Evolutionary conservation across 345 rosid genomes (phyloP).

Genomic region (Balakata baccata): DNA sequence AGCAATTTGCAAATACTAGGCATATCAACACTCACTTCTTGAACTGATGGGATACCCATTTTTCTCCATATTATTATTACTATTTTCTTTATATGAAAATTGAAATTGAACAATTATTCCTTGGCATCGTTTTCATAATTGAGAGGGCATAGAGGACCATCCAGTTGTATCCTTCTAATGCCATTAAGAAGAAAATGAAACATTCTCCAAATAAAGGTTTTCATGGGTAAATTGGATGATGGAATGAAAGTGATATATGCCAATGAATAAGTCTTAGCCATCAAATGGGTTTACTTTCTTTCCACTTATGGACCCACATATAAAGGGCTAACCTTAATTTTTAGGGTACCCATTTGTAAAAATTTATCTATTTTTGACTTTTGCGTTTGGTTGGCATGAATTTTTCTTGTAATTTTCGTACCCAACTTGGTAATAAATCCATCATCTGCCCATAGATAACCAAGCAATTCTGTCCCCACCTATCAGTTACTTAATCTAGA

Average conservation of each 20-base stretch:
- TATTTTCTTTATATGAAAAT: background rate
- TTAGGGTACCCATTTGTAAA: background rate
- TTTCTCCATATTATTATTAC: background rate
- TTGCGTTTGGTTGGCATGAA: too few relatives aligned
- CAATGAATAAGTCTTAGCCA: background rate
- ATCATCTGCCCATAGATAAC: conserved; percentile 16
- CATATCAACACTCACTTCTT: conserved; percentile 15
- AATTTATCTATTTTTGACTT: too few relatives aligned
- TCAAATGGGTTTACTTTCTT: background rate
- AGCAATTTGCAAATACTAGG: conserved; percentile 24
- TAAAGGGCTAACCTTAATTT: conserved; percentile 1
- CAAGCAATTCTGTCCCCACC: conserved; percentile 19
- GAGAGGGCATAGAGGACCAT: conserved; percentile 40
- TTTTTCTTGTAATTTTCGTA: too few relatives aligned
- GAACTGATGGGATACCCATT: background rate
- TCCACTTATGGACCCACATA: conserved; percentile 7
- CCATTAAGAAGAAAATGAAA: conserved; percentile 52
- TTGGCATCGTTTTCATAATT: conserved; percentile 32
- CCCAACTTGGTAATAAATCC: background rate
- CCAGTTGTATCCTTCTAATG: conserved; percentile 52
- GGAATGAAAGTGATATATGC: conserved; percentile 20
- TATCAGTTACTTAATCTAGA: conserved; percentile 9
- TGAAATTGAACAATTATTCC: conserved; percentile 17
- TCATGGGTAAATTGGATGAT: conserved; percentile 8
- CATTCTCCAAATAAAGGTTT: conserved; percentile 37